Evolutionary conservation across 805 yeast species (phyloP), one percentile per base, ranked within the genome.

Genomic region (Candida sanyiensis): DNA sequence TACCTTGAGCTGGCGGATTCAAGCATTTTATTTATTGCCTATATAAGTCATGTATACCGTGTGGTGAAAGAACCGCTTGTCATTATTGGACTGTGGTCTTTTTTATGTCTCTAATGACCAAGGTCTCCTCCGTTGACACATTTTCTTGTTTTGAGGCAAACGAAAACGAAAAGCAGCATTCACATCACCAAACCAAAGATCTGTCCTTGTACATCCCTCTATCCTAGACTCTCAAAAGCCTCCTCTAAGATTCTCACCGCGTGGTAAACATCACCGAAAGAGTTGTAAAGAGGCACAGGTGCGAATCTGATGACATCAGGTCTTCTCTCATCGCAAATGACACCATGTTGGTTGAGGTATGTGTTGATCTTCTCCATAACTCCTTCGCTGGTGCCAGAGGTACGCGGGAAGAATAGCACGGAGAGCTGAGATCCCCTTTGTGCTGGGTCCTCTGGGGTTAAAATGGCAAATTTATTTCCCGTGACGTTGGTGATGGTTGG

Each of bases 291-390:
- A 0, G 96, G 93, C 3, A 74, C 67, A 7, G 97, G 96, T 0
- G 95, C 90, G n/a, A 89, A 55, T 42, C 97, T 67, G 28, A 90
- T 77, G n/a, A 88, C 97, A 55, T 79, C 78, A 1, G 97, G 97
- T 54, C 86, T 70, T 56, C 97, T 71, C 55, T 89, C 96, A 57
- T 89, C 97, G 41, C 86, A 83, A 18, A 89, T 73, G 2, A 86
- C 75, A 3, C 87, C 96, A 5, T 59, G 47, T 9, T 66, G 52
- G 24, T 64, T 64, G 45, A 89, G 55, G 43, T 66, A 63, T 2
- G 54, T 48, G 42, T 73, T 70, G 3, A 86, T 77, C 17, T 56
- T 52, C 39, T 73, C 80, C 96, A 88, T 87, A 2, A 73, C 59
- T 28, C 74, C 70, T 7, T 54, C 42, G n/a, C 42, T 22, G 1